Percentiles rank a stretch among this genome's conserved stretches.
Evolutionary conservation across 2,329 filamentous ascomycete genomes (phyloP).

Genomic region (Reticulascus tulasneorum): DNA sequence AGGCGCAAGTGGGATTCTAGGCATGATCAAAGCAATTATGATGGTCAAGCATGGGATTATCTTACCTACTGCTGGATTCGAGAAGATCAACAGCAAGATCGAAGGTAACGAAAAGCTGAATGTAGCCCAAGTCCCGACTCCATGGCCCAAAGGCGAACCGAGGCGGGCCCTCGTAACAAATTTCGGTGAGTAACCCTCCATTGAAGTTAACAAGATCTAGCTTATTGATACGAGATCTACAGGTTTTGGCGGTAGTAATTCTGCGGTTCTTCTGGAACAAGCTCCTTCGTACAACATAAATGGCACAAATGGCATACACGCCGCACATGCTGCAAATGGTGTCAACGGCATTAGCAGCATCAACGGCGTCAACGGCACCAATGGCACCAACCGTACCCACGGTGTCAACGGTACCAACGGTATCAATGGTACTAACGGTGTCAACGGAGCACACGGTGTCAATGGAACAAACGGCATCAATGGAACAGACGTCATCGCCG

Average conservation of each 20-base stretch:
- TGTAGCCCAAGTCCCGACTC: constrained; percentile 10
- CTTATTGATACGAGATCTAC: too few species aligned
- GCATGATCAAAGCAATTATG: constrained; percentile 22
- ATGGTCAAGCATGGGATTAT: constrained; percentile 20
- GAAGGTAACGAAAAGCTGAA: constrained; percentile 8
- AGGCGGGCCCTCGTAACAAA: constrained; percentile 20
- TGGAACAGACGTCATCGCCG: too few species aligned
- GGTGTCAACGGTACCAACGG: too few species aligned
- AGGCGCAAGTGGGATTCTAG: constrained; percentile 19
- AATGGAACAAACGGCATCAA: too few species aligned
- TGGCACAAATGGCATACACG: too few species aligned
- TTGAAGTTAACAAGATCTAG: not conserved
- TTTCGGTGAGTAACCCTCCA: constrained; percentile 13
- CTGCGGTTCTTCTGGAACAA: constrained; percentile 18
- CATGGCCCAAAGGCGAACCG: constrained; percentile 16
- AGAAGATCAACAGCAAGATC: constrained; percentile 17
- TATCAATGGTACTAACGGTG: too few species aligned
- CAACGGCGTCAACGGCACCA: too few species aligned
- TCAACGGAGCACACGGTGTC: too few species aligned
- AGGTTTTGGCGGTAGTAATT: constrained; percentile 20
- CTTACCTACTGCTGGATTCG: constrained; percentile 20
- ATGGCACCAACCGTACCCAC: too few species aligned
- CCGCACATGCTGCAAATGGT: too few species aligned
- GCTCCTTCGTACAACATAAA: too few species aligned
- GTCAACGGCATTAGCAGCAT: too few species aligned